Evolutionary conservation across 2,329 filamentous ascomycete genomes (phyloP), one percentile per base, ranked within the genome.

Genomic region (Cordyceps tenuipes): DNA sequence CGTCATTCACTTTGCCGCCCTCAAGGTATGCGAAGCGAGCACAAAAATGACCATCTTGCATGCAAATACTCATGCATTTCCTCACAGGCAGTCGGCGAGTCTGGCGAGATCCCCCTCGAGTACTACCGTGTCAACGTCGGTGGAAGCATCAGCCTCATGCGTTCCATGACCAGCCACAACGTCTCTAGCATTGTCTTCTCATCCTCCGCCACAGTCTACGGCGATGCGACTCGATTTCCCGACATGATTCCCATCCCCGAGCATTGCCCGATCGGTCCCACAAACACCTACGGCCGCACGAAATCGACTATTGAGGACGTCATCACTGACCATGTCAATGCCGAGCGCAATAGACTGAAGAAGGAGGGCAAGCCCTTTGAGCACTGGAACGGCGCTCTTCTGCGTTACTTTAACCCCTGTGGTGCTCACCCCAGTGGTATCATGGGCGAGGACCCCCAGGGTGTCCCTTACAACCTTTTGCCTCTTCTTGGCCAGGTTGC

Each of bases 221-320:
- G 94, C 71, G 95, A 99, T 76, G 94, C 93, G 58, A 97, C 94
- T 50, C 89, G 91, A 72, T 90, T 97, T 77, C 86, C 89, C 67
- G 88, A 95, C 82, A 99, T 99, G 94, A 99, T 99, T 66, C 94
- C 94, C 65, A 99, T 99, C 70, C 94, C 94, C 56, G 94, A 99
- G 79, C 81, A 90, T 75, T 99, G 94, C 82, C 94, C 95, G 62
- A 90, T 96, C 64, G 93, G 91, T 56, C 91, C 94, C 15, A 99
- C 94, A 66, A 99, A 97, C 81, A 91, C 93, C 29, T 99, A 99
- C 76, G 95, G 94, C 64, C 91, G 91, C 76, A 99, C 94, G 65
- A 99, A 99, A 81, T 87, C 90, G 69, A 89, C 87, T 66, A 91
- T 96, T 64, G 94, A 99, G 80, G 83, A 81, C 66, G 87, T 96